Percentiles rank a stretch among this genome's conserved stretches.
Evolutionary conservation across 2,329 filamentous ascomycete genomes (phyloP).

Genomic region (Fusarium buharicum): DNA sequence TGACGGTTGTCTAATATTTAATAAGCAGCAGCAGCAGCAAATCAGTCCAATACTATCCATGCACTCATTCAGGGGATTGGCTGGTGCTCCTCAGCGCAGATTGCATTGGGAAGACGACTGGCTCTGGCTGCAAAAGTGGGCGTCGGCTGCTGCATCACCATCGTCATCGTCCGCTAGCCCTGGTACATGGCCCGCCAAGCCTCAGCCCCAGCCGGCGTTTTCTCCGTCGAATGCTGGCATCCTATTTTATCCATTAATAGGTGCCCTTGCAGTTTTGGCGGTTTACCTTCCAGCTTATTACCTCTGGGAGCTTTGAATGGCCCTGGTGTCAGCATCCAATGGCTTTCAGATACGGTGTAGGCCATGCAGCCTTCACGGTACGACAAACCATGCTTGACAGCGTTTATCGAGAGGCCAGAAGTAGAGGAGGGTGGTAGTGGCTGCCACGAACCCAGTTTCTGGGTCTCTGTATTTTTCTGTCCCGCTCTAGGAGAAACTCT

Average conservation of each 20-base stretch:
- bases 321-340: constrained; percentile 28
- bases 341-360: constrained; percentile 20
- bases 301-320: constrained; percentile 21
- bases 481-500: constrained; percentile 12
- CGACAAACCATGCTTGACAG: too few relatives aligned
- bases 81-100: constrained; percentile 37
- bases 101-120: constrained; percentile 26
- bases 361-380: too few relatives aligned
- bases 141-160: constrained; percentile 24
- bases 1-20: constrained; percentile 1
- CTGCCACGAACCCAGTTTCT: constrained; percentile 9
- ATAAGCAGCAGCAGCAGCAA: constrained; percentile 28
- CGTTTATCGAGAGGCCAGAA: too few relatives aligned
- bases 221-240: constrained; percentile 5
- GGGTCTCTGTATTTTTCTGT: constrained; percentile 1
- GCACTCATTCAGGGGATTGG: constrained; percentile 39
- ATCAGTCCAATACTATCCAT: constrained; percentile 27
- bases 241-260: not conserved
- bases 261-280: not conserved
- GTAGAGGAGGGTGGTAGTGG: too few relatives aligned
- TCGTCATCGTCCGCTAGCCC: constrained; percentile 13
- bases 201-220: constrained; percentile 31
- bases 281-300: constrained; percentile 1
- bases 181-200: constrained; percentile 26
- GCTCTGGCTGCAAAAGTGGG: constrained; percentile 36